Evolutionary conservation across 1,284 basidiomycete species (phyloP), one percentile per base, ranked within the genome.

Genomic region (Agaricales sp.): DNA sequence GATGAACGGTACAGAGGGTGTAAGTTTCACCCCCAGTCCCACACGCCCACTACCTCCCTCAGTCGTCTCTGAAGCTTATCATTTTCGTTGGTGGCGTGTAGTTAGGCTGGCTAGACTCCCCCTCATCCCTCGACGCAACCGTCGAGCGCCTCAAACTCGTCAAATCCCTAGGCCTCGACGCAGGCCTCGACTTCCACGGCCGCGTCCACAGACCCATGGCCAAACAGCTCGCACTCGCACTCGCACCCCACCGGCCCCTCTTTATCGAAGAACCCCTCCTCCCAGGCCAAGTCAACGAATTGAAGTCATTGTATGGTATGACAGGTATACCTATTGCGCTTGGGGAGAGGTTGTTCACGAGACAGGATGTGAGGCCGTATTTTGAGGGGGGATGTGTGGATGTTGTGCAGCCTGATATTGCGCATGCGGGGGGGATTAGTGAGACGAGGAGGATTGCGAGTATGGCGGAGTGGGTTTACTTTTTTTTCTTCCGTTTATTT

Each of bases 181-280:
- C 75, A 14, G 67, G 65, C 21, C 21, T 45, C 16, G 77, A 80
- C 54, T 81, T 82, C 59, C 78, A 78, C 53, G 78, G 80, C 20
- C 68, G 80, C 14, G 68, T 87, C 20, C 83, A 87, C 62, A 84
- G 83, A 56, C 74, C 78, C 4, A 83, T 87, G 75, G 82, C 84
- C n/a, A 87, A 82, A 59, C 85, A 87, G 60, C 74, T 89, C 11
- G 84, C 80, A 2, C 74, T 72, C 51, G 63, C 77, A 2, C 71
- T 89, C 3, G 83, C 86, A 54, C 78, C 78, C 4, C 70, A 80
- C 49, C 69, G 73, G 24, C 82, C 83, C 0, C 62, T 89, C 16
- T 89, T 88, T 62, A 85, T 87, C 56, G 84, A 89, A 68, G 85
- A 87, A 57, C 82, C 83, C 0, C 67, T 83, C 12, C 70, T 85